phyloP scores from a whole-genome alignment of 805 yeast species.

The Candida maesae region DNA sequence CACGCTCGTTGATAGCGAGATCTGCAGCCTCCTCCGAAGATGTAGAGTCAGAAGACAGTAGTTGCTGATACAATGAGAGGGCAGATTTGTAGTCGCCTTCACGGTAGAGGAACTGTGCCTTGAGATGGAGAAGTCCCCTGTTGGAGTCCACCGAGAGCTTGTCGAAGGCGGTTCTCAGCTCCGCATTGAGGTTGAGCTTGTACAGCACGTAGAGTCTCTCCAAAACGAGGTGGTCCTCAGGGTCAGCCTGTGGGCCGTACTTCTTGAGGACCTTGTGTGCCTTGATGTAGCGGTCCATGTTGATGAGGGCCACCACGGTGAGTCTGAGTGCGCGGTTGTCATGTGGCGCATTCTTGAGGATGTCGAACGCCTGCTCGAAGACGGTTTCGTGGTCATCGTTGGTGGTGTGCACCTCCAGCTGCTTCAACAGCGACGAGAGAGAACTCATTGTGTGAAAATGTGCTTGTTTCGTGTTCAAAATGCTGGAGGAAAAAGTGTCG shows the following conservation, averaged over 20 bases:
- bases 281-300: slow-evolving; percentile 55
- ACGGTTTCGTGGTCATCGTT: slow-evolving; percentile 23
- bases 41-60: slow-evolving; percentile 36
- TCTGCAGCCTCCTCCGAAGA: slow-evolving; percentile 42
- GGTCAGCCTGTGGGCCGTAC: slow-evolving; percentile 30
- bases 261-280: slow-evolving; percentile 43
- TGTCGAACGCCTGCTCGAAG: slow-evolving; percentile 25
- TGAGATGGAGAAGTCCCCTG: slow-evolving; percentile 44
- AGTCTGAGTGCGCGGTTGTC: slow-evolving; percentile 35
- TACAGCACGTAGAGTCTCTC: slow-evolving; percentile 64
- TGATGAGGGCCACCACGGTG: slow-evolving; percentile 59
- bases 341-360: slow-evolving; percentile 26
- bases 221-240: slow-evolving; percentile 36
- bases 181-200: slow-evolving; percentile 40
- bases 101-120: slow-evolving; percentile 51
- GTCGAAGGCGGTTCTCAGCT: slow-evolving; percentile 27
- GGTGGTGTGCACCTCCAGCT: slow-evolving; percentile 23
- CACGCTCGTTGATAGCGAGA: slow-evolving; percentile 64
- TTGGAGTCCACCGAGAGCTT: slow-evolving; percentile 19
- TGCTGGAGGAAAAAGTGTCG: too few relatives aligned
- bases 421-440: slow-evolving; percentile 25
- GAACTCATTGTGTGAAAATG: slow-evolving; percentile 19
- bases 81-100: slow-evolving; percentile 50
- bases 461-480: too few relatives aligned
- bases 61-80: slow-evolving; percentile 44